Conservation (phyloP, 1,284 basidiomycete genomes). For the Lentinus polychrous region DNA sequence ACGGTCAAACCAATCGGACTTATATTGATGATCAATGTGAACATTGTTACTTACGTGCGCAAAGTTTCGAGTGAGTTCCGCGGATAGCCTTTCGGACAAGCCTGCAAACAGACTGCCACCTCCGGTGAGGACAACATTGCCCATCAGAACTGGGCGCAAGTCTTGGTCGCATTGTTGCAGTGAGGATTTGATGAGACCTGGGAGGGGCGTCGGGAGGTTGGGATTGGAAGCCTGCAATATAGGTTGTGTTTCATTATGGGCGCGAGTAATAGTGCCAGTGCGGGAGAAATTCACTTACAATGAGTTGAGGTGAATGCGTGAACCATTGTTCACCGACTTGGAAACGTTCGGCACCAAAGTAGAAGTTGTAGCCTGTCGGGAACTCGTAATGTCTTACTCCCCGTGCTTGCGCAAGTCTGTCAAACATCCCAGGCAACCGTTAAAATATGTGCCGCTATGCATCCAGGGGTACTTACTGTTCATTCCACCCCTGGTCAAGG, state of each 20-base stretch:
- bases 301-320: conserved; percentile 69
- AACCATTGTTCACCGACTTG: conserved; percentile 89
- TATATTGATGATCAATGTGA: too few relatives aligned
- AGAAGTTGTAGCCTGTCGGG: conserved; percentile 87
- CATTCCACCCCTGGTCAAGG: conserved; percentile 83
- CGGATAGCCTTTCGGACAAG: conserved; percentile 77
- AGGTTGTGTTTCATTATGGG: not conserved
- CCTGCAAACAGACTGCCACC: conserved; percentile 86
- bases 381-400: conserved; percentile 83
- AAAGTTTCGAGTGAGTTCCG: conserved; percentile 74
- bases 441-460: not conserved
- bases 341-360: conserved; percentile 81
- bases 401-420: conserved; percentile 46
- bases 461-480: conserved; percentile 47
- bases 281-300: conserved; percentile 43
- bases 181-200: conserved; percentile 73
- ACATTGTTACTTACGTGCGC: conserved; percentile 73
- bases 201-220: conserved; percentile 69
- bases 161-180: conserved; percentile 88
- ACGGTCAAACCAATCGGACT: not conserved
- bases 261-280: not conserved
- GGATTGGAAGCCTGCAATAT: conserved; percentile 55
- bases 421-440: not conserved
- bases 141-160: conserved; percentile 81
- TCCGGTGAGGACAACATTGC: conserved; percentile 93